phyloP scores from a whole-genome alignment of 2,329 filamentous ascomycete genomes.

The Neonectria punicea region DNA sequence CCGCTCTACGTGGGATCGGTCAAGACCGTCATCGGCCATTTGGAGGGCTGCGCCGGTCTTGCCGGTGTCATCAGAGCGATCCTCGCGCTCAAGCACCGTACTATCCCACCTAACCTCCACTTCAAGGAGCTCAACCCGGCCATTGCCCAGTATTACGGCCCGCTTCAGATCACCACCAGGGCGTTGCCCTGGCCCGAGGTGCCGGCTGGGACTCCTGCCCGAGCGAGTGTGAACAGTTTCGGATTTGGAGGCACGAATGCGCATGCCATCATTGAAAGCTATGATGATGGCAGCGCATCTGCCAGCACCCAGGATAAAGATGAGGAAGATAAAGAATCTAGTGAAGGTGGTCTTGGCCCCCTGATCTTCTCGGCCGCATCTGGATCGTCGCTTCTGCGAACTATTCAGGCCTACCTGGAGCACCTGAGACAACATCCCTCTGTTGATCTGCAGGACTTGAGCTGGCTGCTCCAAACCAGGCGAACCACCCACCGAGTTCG shows the following conservation, averaged over 20 bases:
- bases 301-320: neutral
- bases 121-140: constrained; percentile 59
- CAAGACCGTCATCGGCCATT: constrained; percentile 60
- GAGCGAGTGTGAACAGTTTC: constrained; percentile 34
- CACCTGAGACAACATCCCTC: constrained; percentile 6
- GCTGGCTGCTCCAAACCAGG: constrained; percentile 13
- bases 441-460: constrained; percentile 9
- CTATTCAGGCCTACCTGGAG: constrained; percentile 4
- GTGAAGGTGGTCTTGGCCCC: constrained; percentile 10
- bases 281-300: neutral
- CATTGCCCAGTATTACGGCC: constrained; percentile 28
- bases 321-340: neutral
- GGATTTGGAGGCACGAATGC: constrained; percentile 31
- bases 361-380: constrained; percentile 18
- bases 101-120: constrained; percentile 58
- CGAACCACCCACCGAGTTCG: constrained; percentile 18
- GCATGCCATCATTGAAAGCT: constrained; percentile 27
- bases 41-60: constrained; percentile 60
- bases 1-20: constrained; percentile 53
- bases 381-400: constrained; percentile 15
- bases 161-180: constrained; percentile 29
- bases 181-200: constrained; percentile 25
- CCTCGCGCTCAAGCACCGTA: constrained; percentile 57
- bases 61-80: constrained; percentile 60
- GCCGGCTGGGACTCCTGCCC: neutral